A percentile compares a stretch with the other conserved stretches of the same genome.
These are phyloP conservation scores for Talaromyces nanjingensis DNA, from an alignment of 495 filamentous ascomycete genomes.

Conservation along the genomic window DNA sequence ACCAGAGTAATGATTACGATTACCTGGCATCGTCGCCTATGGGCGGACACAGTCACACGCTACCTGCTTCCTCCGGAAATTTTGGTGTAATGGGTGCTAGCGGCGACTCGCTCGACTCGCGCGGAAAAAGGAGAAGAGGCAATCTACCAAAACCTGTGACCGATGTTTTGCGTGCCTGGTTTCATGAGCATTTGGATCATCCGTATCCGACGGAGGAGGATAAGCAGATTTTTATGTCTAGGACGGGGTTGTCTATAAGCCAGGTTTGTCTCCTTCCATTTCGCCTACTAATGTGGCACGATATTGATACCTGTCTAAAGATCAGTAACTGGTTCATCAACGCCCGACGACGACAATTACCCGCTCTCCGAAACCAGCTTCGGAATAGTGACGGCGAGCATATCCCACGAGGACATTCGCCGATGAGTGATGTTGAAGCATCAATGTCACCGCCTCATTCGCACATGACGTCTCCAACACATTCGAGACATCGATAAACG, in stretches of 20 bases:
- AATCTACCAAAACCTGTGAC: slow-evolving; percentile 86
- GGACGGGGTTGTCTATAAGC: slow-evolving; percentile 74
- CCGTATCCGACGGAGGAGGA: slow-evolving; percentile 89
- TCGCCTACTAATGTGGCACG: neutral
- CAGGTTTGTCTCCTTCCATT: slow-evolving; percentile 43
- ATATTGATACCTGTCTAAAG: slow-evolving; percentile 30
- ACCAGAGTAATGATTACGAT: neutral
- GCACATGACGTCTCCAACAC: slow-evolving; percentile 22
- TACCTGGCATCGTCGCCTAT: slow-evolving; percentile 13
- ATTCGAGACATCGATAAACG: slow-evolving; percentile 3
- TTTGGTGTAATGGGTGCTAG: slow-evolving; percentile 30
- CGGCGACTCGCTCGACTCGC: slow-evolving; percentile 37
- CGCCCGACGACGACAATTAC: slow-evolving; percentile 72
- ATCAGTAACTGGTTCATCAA: slow-evolving; percentile 98
- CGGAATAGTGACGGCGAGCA: slow-evolving; percentile 29
- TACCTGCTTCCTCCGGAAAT: slow-evolving; percentile 27
- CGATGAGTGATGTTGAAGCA: slow-evolving; percentile 35
- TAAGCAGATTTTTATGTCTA: slow-evolving; percentile 71
- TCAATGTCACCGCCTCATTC: slow-evolving; percentile 23
- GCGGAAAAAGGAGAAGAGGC: slow-evolving; percentile 60
- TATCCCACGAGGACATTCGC: slow-evolving; percentile 33
- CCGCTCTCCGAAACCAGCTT: slow-evolving; percentile 52
- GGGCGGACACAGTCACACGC: slow-evolving; percentile 17
- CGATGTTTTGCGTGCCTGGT: slow-evolving; percentile 75
- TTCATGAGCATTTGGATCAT: slow-evolving; percentile 65